Percentiles rank a stretch among this genome's conserved stretches.
These are phyloP conservation scores for Sphaerulina musiva DNA, from an alignment of 2,329 filamentous ascomycete genomes.

Conservation along the genomic window DNA sequence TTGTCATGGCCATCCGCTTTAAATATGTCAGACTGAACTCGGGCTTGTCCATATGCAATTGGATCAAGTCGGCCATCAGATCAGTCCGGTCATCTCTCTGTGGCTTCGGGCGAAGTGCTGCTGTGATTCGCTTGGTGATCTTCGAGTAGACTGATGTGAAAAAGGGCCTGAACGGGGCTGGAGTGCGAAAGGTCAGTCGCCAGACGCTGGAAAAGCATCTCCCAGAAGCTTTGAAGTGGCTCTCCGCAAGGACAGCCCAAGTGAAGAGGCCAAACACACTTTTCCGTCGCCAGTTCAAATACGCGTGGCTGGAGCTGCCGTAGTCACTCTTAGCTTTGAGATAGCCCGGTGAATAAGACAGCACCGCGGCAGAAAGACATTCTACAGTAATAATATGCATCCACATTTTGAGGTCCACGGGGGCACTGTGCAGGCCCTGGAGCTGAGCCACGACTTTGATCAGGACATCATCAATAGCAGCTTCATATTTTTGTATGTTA, in stretches of 20 bases:
- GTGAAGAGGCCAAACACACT: conserved; percentile 18
- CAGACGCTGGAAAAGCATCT: conserved; percentile 13
- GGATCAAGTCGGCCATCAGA: conserved; percentile 14
- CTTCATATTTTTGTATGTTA: conserved; percentile 15
- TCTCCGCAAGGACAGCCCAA: conserved; percentile 15
- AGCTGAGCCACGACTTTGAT: conserved; percentile 12
- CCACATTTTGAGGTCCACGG: conserved; percentile 17
- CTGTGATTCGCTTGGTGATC: conserved; percentile 10
- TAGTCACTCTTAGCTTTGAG: conserved; percentile 13
- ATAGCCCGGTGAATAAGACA: conserved; percentile 18
- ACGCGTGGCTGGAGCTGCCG: conserved; percentile 15
- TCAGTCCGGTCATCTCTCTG: conserved; percentile 11
- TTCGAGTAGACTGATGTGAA: conserved; percentile 15
- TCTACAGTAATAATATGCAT: conserved; percentile 21
- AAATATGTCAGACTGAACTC: conserved; percentile 16
- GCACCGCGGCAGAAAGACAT: conserved; percentile 13
- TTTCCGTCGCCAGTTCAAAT: conserved; percentile 18
- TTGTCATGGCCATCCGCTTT: conserved; percentile 20
- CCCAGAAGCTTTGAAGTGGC: conserved; percentile 13
- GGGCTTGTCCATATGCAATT: conserved; percentile 16
- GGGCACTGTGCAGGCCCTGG: conserved; percentile 1
- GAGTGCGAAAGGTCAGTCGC: conserved; percentile 13
- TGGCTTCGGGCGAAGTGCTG: conserved; percentile 9
- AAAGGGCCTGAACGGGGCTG: conserved; percentile 14
- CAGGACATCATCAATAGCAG: conserved; percentile 13